A percentile compares a stretch with the other conserved stretches of the same genome.
Evolutionary conservation across 768 basidiomycete genomes (phyloP).

Genomic region (Pisolithus microcarpus): DNA sequence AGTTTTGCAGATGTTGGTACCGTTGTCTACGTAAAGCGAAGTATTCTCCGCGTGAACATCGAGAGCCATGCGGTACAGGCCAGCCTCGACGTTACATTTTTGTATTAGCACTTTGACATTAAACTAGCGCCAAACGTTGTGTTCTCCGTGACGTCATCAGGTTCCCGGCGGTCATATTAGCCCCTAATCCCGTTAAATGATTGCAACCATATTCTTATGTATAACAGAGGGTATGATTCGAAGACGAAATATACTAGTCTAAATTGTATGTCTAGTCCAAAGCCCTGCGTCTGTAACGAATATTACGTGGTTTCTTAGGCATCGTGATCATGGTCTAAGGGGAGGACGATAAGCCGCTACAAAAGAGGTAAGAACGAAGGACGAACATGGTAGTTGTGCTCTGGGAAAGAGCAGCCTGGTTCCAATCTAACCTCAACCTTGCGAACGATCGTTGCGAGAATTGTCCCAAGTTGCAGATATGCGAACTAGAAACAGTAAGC

Average conservation of each 20-base stretch:
- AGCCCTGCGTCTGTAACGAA: slow-evolving; percentile 61
- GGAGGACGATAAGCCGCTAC: slow-evolving; percentile 2
- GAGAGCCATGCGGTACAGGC: too few relatives aligned
- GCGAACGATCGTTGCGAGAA: slow-evolving; percentile 75
- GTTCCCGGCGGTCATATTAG: too few relatives aligned
- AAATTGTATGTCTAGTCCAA: slow-evolving; percentile 31
- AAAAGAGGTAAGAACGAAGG: background rate
- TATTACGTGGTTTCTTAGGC: slow-evolving; percentile 62
- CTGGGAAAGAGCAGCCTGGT: slow-evolving; percentile 48
- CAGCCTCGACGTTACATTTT: too few relatives aligned
- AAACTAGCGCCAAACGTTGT: too few relatives aligned
- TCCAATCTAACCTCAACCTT: slow-evolving; percentile 68
- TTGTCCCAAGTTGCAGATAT: slow-evolving; percentile 83
- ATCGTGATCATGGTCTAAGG: slow-evolving; percentile 88
- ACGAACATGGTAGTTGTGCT: slow-evolving; percentile 86
- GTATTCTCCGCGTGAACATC: too few relatives aligned
- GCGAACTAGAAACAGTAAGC: slow-evolving; percentile 59
- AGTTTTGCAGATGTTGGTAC: too few relatives aligned
- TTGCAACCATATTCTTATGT: too few relatives aligned
- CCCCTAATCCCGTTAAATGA: too few relatives aligned
- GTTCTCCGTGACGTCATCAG: too few relatives aligned
- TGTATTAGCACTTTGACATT: too few relatives aligned
- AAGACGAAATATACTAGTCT: background rate
- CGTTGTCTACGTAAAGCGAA: too few relatives aligned
- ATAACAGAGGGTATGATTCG: slow-evolving; percentile 8